A percentile compares a stretch with the other conserved stretches of the same genome.
Conservation (phyloP, 768 basidiomycete genomes). For the Neoboletus magnificus region DNA sequence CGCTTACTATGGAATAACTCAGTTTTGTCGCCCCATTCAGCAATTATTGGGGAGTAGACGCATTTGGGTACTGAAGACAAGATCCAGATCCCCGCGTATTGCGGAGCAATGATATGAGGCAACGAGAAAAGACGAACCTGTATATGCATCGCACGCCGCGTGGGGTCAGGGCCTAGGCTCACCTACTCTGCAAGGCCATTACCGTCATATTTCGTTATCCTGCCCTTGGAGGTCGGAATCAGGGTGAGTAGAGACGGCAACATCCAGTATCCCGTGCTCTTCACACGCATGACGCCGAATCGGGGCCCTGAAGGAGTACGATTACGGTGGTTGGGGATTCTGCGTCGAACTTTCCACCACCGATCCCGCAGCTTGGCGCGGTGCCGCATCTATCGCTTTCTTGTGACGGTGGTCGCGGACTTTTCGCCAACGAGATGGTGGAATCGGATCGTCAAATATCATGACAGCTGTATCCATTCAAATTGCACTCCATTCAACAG, state of each 20-base stretch:
- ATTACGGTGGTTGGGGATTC: not conserved
- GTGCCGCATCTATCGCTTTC: not conserved
- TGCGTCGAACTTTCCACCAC: conserved; percentile 1
- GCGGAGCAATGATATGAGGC: not conserved
- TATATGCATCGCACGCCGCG: not conserved
- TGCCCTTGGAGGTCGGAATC: not conserved
- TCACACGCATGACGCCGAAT: not conserved
- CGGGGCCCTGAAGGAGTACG: not conserved
- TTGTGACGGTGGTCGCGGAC: not conserved
- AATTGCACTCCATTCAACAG: not conserved
- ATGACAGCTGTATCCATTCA: not conserved
- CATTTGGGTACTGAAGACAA: not conserved
- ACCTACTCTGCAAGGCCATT: not conserved
- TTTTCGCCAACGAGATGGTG: not conserved
- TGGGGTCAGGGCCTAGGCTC: not conserved
- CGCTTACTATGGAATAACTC: not conserved
- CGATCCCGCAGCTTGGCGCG: not conserved
- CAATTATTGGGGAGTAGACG: not conserved
- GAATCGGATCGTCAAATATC: conserved; percentile 14
- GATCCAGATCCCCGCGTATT: not conserved
- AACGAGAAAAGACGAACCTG: not conserved
- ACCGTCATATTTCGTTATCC: not conserved
- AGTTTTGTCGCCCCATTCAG: not conserved
- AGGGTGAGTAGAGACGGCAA: not conserved
- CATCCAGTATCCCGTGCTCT: not conserved